These are phyloP conservation scores for Cercospora brassicicola DNA, from an alignment of 2,329 filamentous ascomycete species.

Conservation along the genomic window DNA sequence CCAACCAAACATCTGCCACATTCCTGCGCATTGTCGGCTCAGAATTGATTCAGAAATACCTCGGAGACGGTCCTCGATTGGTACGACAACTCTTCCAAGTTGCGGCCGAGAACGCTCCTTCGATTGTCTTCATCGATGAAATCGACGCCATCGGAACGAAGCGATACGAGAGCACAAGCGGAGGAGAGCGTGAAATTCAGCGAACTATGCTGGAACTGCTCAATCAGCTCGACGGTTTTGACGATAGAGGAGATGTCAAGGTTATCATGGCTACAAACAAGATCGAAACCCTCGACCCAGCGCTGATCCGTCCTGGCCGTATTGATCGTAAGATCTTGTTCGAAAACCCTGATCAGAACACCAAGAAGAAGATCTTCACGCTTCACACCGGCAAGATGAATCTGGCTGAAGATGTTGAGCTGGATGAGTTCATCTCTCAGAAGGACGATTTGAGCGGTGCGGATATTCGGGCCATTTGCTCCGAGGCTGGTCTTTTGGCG, in stretches of 20 bases:
- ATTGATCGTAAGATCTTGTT: slow-evolving; percentile 96
- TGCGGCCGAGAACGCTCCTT: slow-evolving; percentile 91
- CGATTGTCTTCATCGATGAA: slow-evolving; percentile 98
- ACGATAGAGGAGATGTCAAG: slow-evolving; percentile 97
- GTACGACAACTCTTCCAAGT: slow-evolving; percentile 96
- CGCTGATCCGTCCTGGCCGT: slow-evolving; percentile 91
- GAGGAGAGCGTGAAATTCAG: slow-evolving; percentile 95
- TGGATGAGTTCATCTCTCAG: slow-evolving; percentile 97
- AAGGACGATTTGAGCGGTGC: slow-evolving; percentile 97
- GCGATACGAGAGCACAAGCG: slow-evolving; percentile 95
- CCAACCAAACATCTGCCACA: slow-evolving; percentile 97
- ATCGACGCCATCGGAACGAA: slow-evolving; percentile 99
- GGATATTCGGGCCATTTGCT: slow-evolving; percentile 98
- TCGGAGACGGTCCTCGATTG: slow-evolving; percentile 90
- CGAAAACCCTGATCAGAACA: slow-evolving; percentile 79
- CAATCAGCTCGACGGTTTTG: slow-evolving; percentile 97
- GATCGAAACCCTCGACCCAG: slow-evolving; percentile 95
- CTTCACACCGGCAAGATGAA: slow-evolving; percentile 99
- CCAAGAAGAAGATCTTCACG: slow-evolving; percentile 95
- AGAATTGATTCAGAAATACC: slow-evolving; percentile 97
- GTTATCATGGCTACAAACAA: slow-evolving; percentile 99
- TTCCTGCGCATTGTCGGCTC: slow-evolving; percentile 96
- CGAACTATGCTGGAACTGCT: slow-evolving; percentile 97
- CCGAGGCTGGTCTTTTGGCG: slow-evolving; percentile 91
- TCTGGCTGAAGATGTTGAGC: slow-evolving; percentile 90